A percentile compares a stretch with the other conserved stretches of the same genome.
phyloP scores from a whole-genome alignment of 441 rosid genomes.

The Adansonia rubrostipa region DNA sequence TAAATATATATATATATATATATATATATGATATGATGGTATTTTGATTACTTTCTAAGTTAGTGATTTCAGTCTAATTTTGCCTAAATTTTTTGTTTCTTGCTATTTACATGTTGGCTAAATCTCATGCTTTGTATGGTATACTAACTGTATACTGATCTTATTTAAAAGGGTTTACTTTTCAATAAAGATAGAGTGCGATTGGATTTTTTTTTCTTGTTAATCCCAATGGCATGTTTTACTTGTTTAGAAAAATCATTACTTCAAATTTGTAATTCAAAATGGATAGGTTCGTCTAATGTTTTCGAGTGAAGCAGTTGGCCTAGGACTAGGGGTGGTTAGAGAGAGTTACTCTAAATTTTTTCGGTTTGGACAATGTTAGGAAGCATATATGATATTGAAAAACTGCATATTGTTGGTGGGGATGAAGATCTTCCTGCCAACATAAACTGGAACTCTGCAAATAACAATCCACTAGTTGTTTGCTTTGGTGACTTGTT shows the following conservation, averaged over 20 bases:
- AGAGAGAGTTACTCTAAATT: neutral
- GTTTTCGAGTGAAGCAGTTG: neutral
- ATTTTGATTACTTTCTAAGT: slow-evolving; percentile 5
- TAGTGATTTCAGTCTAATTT: neutral
- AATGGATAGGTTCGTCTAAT: neutral
- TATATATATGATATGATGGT: neutral
- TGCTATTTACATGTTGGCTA: neutral
- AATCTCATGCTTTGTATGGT: neutral
- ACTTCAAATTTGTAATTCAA: neutral
- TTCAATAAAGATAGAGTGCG: neutral
- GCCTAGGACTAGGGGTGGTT: neutral
- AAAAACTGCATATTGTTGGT: slow-evolving; percentile 40
- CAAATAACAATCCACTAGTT: slow-evolving; percentile 44
- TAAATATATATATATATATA: neutral
- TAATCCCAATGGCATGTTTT: neutral
- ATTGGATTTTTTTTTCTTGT: neutral
- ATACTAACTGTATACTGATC: neutral
- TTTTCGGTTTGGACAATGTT: neutral
- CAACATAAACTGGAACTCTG: slow-evolving; percentile 27
- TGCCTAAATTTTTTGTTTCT: neutral
- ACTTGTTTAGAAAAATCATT: neutral
- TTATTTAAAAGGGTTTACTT: neutral
- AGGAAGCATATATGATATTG: slow-evolving; percentile 23
- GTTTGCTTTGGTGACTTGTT: slow-evolving; percentile 94
- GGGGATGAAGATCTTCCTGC: slow-evolving; percentile 39